phyloP scores from a whole-genome alignment of 2,329 filamentous ascomycete genomes.

The Trichophyton mentagrophytes region DNA sequence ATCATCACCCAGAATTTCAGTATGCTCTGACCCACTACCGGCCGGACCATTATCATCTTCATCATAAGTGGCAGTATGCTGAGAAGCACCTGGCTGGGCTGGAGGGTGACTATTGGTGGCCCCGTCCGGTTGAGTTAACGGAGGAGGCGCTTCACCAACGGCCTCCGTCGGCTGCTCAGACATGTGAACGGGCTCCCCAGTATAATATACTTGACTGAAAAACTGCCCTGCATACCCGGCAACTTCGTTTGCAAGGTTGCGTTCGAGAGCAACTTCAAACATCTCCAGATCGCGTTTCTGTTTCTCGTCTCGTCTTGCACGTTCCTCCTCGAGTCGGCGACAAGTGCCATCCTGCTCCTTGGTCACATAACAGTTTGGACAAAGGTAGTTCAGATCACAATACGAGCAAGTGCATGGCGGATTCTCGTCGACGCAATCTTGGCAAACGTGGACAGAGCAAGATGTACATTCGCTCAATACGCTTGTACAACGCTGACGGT shows the following conservation, averaged over 20 bases:
- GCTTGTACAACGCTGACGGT: slow-evolving; percentile 33
- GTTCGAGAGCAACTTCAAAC: slow-evolving; percentile 29
- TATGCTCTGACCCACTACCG: slow-evolving; percentile 14
- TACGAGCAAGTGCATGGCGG: slow-evolving; percentile 35
- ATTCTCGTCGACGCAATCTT: slow-evolving; percentile 29
- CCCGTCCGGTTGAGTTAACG: slow-evolving; percentile 8
- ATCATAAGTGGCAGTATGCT: slow-evolving; percentile 2
- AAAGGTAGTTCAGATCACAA: slow-evolving; percentile 32
- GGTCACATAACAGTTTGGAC: slow-evolving; percentile 32
- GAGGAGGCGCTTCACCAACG: slow-evolving; percentile 7
- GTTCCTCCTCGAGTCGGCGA: slow-evolving; percentile 28
- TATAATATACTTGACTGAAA: slow-evolving; percentile 19
- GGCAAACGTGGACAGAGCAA: slow-evolving; percentile 36
- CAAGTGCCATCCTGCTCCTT: slow-evolving; percentile 29
- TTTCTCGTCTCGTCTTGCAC: slow-evolving; percentile 26
- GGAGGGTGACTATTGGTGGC: slow-evolving; percentile 3
- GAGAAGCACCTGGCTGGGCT: neutral
- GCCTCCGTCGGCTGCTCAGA: slow-evolving; percentile 4
- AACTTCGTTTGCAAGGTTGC: slow-evolving; percentile 31
- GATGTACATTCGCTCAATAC: slow-evolving; percentile 33
- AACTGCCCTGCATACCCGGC: slow-evolving; percentile 32
- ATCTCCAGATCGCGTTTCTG: slow-evolving; percentile 31
- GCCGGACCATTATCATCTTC: slow-evolving; percentile 10
- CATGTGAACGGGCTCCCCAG: neutral
- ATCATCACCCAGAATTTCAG: slow-evolving; percentile 10